phyloP scores from a whole-genome alignment of 176 grass and related monocot genomes.

The Triticum timopheevii region DNA sequence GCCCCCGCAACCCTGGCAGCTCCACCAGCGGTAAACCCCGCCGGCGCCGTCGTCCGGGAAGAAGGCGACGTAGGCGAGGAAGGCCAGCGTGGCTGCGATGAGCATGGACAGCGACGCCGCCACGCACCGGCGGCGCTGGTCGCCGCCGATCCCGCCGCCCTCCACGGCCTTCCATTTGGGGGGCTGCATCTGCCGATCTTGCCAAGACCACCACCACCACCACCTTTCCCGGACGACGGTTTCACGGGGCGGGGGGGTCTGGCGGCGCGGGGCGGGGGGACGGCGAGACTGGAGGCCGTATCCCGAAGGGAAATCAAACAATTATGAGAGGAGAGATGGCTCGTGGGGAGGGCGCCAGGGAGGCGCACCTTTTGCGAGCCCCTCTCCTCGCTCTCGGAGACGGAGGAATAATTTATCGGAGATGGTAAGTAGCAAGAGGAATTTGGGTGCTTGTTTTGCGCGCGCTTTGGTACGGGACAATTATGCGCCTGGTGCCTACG shows the following conservation, averaged over 20 bases:
- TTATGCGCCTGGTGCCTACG: no score
- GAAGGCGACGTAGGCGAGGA: slow-evolving; percentile 61
- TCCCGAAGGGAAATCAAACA: neutral
- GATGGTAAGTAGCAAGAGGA: neutral
- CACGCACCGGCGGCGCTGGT: slow-evolving; percentile 47
- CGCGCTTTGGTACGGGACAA: neutral
- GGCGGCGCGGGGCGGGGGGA: slow-evolving; percentile 2
- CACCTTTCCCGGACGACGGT: neutral
- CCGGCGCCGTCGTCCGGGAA: slow-evolving; percentile 38
- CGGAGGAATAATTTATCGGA: slow-evolving; percentile 18
- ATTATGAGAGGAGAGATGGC: slow-evolving; percentile 8
- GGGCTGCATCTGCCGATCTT: slow-evolving; percentile 9
- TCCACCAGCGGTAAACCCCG: slow-evolving; percentile 44
- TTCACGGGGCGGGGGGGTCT: slow-evolving; percentile 23
- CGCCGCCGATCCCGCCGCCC: slow-evolving; percentile 9
- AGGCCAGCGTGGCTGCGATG: slow-evolving; percentile 50
- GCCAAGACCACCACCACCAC: slow-evolving; percentile 22
- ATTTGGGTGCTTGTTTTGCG: neutral
- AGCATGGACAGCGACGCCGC: slow-evolving; percentile 49
- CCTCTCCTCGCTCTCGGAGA: neutral
- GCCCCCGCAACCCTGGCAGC: slow-evolving; percentile 26
- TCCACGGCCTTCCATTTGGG: slow-evolving; percentile 50
- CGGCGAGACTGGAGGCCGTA: slow-evolving; percentile 16
- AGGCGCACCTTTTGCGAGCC: slow-evolving; percentile 13
- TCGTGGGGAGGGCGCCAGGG: neutral